These are phyloP conservation scores for Lodderomyces orthopsilosis DNA, from an alignment of 1,139 yeast species.

Conservation along the genomic window DNA sequence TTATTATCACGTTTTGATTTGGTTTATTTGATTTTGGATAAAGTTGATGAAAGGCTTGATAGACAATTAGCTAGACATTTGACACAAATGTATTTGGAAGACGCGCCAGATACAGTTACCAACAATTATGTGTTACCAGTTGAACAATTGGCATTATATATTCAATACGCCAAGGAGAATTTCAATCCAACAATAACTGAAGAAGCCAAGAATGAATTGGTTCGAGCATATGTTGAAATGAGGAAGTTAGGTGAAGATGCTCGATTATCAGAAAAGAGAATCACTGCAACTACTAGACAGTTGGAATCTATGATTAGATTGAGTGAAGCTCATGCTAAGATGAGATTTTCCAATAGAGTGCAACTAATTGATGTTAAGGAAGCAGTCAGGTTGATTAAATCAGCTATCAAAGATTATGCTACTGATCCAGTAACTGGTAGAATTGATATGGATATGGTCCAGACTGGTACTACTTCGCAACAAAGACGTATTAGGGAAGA, in stretches of 20 bases:
- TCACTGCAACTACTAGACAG: slow-evolving; percentile 97
- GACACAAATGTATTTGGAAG: slow-evolving; percentile 90
- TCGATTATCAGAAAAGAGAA: slow-evolving; percentile 80
- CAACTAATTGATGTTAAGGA: slow-evolving; percentile 84
- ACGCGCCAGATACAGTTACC: slow-evolving; percentile 72
- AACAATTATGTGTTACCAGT: slow-evolving; percentile 70
- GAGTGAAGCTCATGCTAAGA: slow-evolving; percentile 95
- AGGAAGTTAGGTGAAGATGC: slow-evolving; percentile 91
- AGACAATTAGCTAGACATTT: slow-evolving; percentile 85
- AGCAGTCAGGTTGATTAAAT: slow-evolving; percentile 85
- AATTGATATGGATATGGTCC: slow-evolving; percentile 95
- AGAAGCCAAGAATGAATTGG: slow-evolving; percentile 82
- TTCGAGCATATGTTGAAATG: slow-evolving; percentile 90
- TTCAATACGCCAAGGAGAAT: slow-evolving; percentile 88
- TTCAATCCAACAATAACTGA: slow-evolving; percentile 72
- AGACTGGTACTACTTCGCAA: slow-evolving; percentile 90
- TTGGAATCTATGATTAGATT: slow-evolving; percentile 93
- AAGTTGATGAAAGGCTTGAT: slow-evolving; percentile 83
- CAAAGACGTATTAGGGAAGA: slow-evolving; percentile 81
- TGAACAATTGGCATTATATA: slow-evolving; percentile 82
- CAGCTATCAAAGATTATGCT: slow-evolving; percentile 96
- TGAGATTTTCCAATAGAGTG: slow-evolving; percentile 75
- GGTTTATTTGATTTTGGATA: slow-evolving; percentile 87
- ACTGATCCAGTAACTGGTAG: slow-evolving; percentile 96
- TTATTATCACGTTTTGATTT: slow-evolving; percentile 90